Evolutionary conservation across 805 yeast genomes (phyloP).

Genomic region (Candida saitoana): DNA sequence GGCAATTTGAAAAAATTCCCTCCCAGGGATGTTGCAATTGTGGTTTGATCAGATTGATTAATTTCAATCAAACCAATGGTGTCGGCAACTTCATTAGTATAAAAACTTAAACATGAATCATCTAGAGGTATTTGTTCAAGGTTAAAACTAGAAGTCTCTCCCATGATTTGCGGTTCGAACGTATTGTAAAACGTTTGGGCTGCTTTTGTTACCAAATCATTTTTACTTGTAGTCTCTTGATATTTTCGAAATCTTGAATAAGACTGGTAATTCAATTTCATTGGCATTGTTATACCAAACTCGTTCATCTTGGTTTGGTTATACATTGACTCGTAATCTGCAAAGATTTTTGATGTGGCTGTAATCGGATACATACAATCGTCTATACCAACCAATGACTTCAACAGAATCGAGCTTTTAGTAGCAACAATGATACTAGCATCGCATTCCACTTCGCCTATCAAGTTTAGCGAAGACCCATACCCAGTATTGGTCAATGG

Average conservation of each 20-base stretch:
- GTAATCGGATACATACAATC: conserved; percentile 24
- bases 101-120: background rate
- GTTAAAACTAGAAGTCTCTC: background rate
- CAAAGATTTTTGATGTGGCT: conserved; percentile 20
- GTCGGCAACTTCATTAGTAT: conserved; percentile 26
- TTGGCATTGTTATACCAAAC: conserved; percentile 34
- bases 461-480: conserved; percentile 41
- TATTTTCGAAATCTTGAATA: background rate
- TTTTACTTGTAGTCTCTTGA: background rate
- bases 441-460: conserved; percentile 45
- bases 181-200: conserved; percentile 8
- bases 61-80: conserved; percentile 42
- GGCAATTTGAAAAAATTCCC: conserved; percentile 48
- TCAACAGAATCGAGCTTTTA: conserved; percentile 5
- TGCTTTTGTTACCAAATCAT: background rate
- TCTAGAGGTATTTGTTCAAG: background rate
- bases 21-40: conserved; percentile 46
- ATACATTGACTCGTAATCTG: conserved; percentile 20
- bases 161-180: background rate
- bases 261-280: conserved; percentile 17
- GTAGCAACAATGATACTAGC: conserved; percentile 27
- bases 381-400: conserved; percentile 16
- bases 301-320: conserved; percentile 7
- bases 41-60: conserved; percentile 9
- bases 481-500: conserved; percentile 47